phyloP scores from a whole-genome alignment of 192 early-diverging fungal species.

The Haplosporangium gracile region DNA sequence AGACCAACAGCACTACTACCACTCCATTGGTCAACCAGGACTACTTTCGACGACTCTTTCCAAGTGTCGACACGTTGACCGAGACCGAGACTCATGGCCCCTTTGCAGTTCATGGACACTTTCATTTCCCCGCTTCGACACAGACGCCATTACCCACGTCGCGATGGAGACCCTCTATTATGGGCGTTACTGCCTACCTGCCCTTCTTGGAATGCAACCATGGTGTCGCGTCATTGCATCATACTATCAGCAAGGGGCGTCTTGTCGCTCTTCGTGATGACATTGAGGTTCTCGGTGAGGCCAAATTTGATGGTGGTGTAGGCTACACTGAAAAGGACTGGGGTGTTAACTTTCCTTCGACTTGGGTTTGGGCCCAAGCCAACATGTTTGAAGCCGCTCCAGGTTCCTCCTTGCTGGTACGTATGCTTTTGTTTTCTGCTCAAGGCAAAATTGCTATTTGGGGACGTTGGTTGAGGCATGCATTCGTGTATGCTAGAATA shows the following conservation, averaged over 20 bases:
- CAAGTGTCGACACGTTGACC: background rate
- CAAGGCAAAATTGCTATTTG: background rate
- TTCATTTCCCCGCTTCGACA: conserved; percentile 31
- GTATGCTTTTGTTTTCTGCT: conserved; percentile 6
- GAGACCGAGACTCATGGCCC: conserved; percentile 5
- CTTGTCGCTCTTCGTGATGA: conserved; percentile 28
- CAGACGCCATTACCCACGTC: conserved; percentile 46
- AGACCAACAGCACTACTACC: background rate
- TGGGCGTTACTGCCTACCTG: conserved; percentile 61
- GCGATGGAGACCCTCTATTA: conserved; percentile 41
- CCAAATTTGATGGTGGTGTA: conserved; percentile 42
- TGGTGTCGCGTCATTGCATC: conserved; percentile 59
- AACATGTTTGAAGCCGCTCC: conserved; percentile 51
- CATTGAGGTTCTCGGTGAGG: background rate
- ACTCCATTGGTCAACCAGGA: background rate
- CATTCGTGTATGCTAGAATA: background rate
- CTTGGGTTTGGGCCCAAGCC: conserved; percentile 65
- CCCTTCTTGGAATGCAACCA: conserved; percentile 66
- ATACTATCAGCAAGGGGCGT: conserved; percentile 41
- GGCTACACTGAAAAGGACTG: conserved; percentile 68
- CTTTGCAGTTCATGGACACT: conserved; percentile 28
- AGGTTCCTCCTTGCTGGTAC: conserved; percentile 53
- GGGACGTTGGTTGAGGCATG: background rate
- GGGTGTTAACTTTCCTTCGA: conserved; percentile 66
- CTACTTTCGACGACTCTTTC: conserved; percentile 27